Evolutionary conservation across 1,139 yeast genomes (phyloP), one percentile per base, ranked within the genome.

Genomic region (Pichia sorboxylosa): DNA sequence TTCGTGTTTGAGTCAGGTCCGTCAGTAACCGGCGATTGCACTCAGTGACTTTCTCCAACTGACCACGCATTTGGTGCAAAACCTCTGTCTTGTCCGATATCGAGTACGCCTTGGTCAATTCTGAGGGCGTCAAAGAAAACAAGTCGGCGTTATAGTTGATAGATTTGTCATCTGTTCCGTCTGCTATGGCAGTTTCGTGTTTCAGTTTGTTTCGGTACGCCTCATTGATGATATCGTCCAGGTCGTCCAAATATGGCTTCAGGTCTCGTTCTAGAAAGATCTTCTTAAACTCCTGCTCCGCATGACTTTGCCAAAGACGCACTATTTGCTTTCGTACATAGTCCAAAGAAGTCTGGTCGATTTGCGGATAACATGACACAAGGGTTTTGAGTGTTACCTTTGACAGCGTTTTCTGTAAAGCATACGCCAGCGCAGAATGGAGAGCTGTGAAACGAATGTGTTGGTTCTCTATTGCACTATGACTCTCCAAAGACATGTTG

Each of bases 251-350:
- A 44, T 75, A 79, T 24, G 37, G 41, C 37, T 71, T 63, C 2
- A 81, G 61, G 18, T 72, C 64, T 24, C 85, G 59, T 41, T 83
- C 94, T 10, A 59, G 52, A 47, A 73, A 75, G 4, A 83, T 78
- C 27, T 72, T 65, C 6, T 70, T 70, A 42, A 82, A 80, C 51
- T 83, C 93, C 24, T 64, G 59, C 34, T 63, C 51, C 2, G 84
- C 68, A 19, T 69, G 67, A 10, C 59, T 55, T 27, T 61, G 62
- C 82, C 90, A 80, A 42, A 72, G 74, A 21, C 66, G 65, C 8
- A 66, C 55, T 14, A 82, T 67, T 47, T 80, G 90, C 5, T 59
- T 54, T 34, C 79, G 61, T 4, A 85, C 80, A 25, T 66, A 67
- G 21, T 66, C 65, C 13, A 83, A 55, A 2, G 71, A 63, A 22